Percentiles rank a stretch among this genome's conserved stretches.
Evolutionary conservation across 2,329 filamentous ascomycete genomes (phyloP).

Genomic region (Beauveria bassiana): DNA sequence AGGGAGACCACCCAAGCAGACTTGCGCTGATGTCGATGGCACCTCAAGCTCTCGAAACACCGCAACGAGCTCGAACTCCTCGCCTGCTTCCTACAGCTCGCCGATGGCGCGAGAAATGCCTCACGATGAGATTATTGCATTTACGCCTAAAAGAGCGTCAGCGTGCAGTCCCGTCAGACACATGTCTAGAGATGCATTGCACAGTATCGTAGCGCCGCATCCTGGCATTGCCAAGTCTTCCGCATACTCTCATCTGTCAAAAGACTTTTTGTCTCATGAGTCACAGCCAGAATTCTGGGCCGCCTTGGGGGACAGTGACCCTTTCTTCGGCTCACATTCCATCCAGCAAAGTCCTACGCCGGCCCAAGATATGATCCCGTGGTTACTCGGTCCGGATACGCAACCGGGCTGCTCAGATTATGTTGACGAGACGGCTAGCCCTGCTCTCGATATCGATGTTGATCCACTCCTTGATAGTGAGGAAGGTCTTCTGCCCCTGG

Average conservation of each 20-base stretch:
- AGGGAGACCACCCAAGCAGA: slow-evolving; percentile 15
- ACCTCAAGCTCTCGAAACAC: background rate
- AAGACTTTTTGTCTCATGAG: background rate
- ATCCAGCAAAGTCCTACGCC: slow-evolving; percentile 14
- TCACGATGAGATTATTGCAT: background rate
- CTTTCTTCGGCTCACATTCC: background rate
- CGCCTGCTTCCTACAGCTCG: background rate
- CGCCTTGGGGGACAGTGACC: slow-evolving; percentile 2
- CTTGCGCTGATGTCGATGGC: background rate
- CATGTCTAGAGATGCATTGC: background rate
- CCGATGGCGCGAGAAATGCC: background rate
- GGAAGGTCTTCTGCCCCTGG: background rate
- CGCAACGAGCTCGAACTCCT: background rate
- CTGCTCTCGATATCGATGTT: background rate
- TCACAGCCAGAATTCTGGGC: background rate
- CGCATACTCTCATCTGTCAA: background rate
- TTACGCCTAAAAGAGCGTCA: background rate
- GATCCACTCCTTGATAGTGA: background rate
- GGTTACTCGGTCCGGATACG: background rate
- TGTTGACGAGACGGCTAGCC: background rate
- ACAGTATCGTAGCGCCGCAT: background rate
- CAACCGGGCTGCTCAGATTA: background rate
- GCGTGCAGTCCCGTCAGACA: background rate
- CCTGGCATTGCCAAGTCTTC: background rate
- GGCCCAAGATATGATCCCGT: slow-evolving; percentile 15